These are phyloP conservation scores for Colletotrichum salicis DNA, from an alignment of 2,329 filamentous ascomycete genomes.

Conservation along the genomic window DNA sequence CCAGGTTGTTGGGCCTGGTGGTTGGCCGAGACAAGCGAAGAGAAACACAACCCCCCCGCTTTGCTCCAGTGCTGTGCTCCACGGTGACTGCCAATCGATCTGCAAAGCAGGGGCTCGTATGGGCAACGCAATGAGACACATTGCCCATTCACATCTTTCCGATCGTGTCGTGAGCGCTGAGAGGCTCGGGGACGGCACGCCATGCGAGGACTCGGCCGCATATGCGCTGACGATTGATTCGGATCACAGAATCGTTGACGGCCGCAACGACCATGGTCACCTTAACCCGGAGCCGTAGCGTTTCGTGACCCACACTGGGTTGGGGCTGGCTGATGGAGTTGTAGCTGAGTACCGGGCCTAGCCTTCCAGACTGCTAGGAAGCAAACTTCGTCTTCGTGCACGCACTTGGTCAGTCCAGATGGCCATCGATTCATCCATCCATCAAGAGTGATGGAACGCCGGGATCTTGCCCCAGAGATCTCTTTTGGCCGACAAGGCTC, in stretches of 20 bases:
- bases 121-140: not conserved
- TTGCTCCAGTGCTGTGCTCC: not conserved
- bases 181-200: slow-evolving; percentile 16
- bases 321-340: not conserved
- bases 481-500: not conserved
- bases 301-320: not conserved
- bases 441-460: slow-evolving; percentile 1
- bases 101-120: slow-evolving; percentile 20
- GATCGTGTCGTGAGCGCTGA: slow-evolving; percentile 18
- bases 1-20: not conserved
- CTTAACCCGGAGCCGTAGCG: not conserved
- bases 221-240: not conserved
- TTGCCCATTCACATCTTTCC: slow-evolving; percentile 22
- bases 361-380: not conserved
- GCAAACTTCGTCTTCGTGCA: not conserved
- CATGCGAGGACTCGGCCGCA: slow-evolving; percentile 18
- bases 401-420: not conserved
- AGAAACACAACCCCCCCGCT: not conserved
- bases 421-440: not conserved
- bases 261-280: not conserved
- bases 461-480: not conserved
- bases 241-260: not conserved
- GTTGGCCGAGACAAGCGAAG: slow-evolving; percentile 19
- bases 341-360: slow-evolving; percentile 11
- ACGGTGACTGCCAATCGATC: slow-evolving; percentile 12